These are phyloP conservation scores for Corymbia calophylla DNA, from an alignment of 441 rosid genomes.

Conservation along the genomic window DNA sequence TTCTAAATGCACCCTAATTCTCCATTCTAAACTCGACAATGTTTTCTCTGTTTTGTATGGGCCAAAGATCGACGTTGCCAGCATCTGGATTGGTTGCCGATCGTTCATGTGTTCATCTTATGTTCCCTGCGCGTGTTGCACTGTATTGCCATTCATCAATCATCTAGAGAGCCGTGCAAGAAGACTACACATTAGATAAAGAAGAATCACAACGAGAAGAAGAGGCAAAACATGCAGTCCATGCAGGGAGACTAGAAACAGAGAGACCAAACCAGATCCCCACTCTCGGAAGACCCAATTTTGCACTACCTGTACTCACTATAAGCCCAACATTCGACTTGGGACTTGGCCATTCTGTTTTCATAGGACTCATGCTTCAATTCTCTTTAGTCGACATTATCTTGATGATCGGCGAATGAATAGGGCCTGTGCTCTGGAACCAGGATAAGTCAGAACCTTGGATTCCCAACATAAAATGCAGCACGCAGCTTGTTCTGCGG, in stretches of 20 bases:
- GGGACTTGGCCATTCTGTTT: neutral
- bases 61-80: neutral
- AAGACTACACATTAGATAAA: neutral
- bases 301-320: neutral
- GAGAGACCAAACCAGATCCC: neutral
- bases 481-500: neutral
- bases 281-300: neutral
- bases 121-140: neutral
- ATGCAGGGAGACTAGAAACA: neutral
- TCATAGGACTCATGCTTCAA: neutral
- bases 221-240: neutral
- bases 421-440: neutral
- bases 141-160: neutral
- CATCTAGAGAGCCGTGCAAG: neutral
- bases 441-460: neutral
- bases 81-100: neutral
- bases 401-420: neutral
- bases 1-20: neutral
- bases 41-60: neutral
- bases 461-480: neutral
- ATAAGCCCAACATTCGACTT: neutral
- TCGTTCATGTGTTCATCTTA: neutral
- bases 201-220: neutral
- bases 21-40: neutral
- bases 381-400: neutral